A percentile compares a stretch with the other conserved stretches of the same genome.
Evolutionary conservation across 306 rosid species (phyloP).

Genomic region (Castanea sativa): DNA sequence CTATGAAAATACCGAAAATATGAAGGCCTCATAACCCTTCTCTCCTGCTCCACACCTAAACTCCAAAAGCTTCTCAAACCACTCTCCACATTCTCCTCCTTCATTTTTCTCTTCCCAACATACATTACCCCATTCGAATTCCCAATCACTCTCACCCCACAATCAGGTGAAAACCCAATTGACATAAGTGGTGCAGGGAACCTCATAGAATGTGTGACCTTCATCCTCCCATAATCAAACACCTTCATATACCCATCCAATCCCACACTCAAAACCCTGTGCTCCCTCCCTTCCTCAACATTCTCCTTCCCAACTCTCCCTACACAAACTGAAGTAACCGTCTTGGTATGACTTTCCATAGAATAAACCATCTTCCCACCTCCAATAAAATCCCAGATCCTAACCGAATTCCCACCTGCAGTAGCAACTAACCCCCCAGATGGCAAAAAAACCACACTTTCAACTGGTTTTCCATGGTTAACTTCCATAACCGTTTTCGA

Average conservation of each 20-base stretch:
- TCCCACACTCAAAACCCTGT: slow-evolving; percentile 83
- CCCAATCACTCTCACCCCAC: slow-evolving; percentile 60
- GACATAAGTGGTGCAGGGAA: slow-evolving; percentile 89
- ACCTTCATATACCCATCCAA: slow-evolving; percentile 95
- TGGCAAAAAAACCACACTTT: slow-evolving; percentile 74
- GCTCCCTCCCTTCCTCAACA: slow-evolving; percentile 52
- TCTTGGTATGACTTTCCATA: slow-evolving; percentile 92
- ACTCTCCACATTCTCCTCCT: slow-evolving; percentile 33
- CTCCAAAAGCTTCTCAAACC: slow-evolving; percentile 34
- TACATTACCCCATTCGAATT: slow-evolving; percentile 76
- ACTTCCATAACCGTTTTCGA: slow-evolving; percentile 47
- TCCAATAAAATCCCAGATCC: slow-evolving; percentile 81
- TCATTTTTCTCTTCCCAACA: slow-evolving; percentile 66
- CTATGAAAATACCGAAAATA: slow-evolving; percentile 68
- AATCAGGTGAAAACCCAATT: slow-evolving; percentile 62
- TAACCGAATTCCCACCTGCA: slow-evolving; percentile 78
- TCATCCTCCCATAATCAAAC: slow-evolving; percentile 68
- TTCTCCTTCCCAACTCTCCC: slow-evolving; percentile 45
- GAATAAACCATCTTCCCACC: slow-evolving; percentile 79
- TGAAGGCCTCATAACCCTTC: slow-evolving; percentile 51
- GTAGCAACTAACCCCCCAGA: slow-evolving; percentile 78
- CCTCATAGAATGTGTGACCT: slow-evolving; percentile 84
- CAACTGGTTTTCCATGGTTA: slow-evolving; percentile 75
- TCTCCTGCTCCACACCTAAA: slow-evolving; percentile 34
- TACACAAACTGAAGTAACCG: slow-evolving; percentile 73